These are phyloP conservation scores for Ashbya aceris DNA, from an alignment of 1,139 yeast species.

Conservation along the genomic window DNA sequence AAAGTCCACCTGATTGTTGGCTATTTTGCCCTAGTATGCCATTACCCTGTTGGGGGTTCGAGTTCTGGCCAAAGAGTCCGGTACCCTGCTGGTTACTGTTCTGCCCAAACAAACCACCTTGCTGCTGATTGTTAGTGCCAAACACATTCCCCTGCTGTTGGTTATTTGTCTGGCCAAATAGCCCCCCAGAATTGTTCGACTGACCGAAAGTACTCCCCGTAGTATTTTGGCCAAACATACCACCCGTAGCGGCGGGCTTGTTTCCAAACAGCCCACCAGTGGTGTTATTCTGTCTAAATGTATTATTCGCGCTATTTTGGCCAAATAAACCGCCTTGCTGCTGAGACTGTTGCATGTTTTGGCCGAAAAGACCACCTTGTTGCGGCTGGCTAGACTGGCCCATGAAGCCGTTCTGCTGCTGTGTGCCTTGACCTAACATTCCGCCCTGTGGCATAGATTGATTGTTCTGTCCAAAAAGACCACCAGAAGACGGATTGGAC, in stretches of 20 bases:
- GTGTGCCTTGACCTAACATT: slow-evolving; percentile 26
- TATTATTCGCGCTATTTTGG: slow-evolving; percentile 14
- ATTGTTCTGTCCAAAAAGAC: slow-evolving; percentile 25
- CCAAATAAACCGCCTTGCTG: slow-evolving; percentile 13
- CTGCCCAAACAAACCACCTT: slow-evolving; percentile 28
- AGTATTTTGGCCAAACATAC: slow-evolving; percentile 26
- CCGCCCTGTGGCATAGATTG: slow-evolving; percentile 22
- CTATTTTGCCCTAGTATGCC: slow-evolving; percentile 18
- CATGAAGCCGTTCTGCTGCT: slow-evolving; percentile 24
- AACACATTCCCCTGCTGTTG: slow-evolving; percentile 12
- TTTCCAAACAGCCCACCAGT: slow-evolving; percentile 36
- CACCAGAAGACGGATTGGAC: slow-evolving; percentile 16
- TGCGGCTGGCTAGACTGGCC: slow-evolving; percentile 21
- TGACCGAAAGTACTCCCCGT: slow-evolving; percentile 11
- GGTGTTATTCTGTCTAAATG: slow-evolving; percentile 33
- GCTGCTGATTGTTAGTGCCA: slow-evolving; percentile 13
- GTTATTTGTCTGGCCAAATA: slow-evolving; percentile 21
- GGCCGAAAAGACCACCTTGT: slow-evolving; percentile 29
- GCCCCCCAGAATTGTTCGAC: slow-evolving; percentile 11
- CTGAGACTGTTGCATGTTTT: slow-evolving; percentile 1
- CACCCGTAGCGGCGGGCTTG: slow-evolving; percentile 28
- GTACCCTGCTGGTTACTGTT: slow-evolving; percentile 10
- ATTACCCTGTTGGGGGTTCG: slow-evolving; percentile 18
- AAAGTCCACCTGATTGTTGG: slow-evolving; percentile 27
- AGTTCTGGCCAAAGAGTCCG: slow-evolving; percentile 26